Evolutionary conservation across 1,139 yeast species (phyloP), one percentile per base, ranked within the genome.

Genomic region (Lodderomyces jiufengensis): DNA sequence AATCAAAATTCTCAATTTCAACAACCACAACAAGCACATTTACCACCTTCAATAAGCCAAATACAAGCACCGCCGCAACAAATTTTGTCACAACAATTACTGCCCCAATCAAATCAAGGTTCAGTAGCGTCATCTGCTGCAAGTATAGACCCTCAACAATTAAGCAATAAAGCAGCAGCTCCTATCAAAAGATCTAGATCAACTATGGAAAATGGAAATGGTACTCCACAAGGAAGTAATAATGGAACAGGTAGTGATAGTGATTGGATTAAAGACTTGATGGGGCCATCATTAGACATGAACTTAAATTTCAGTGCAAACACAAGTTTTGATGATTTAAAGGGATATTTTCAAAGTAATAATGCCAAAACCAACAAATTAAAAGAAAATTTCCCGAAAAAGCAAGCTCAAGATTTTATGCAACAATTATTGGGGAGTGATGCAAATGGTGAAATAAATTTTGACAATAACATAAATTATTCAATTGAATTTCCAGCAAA

Each of bases 211-310:
- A 39, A 28, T 18, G 24, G 13, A 6, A n/a, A n/a, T 18, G 20
- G 20, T 18, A 9, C 31, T 5, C 24, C 15, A 27, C 37, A 41
- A 26, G 40, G 40, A 3, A 41, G 39, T 44, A 41, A 40, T 35
- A 44, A 27, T 27, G 35, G 38, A 9, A 30, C 38, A 24, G 34
- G 31, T 29, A 40, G 48, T 36, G 58, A 63, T 38, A 71, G 76
- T 44, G 79, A 82, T 54, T 76, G 94, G 95, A 51, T 86, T 35
- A 69, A 76, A 42, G 82, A 80, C 59, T 78, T 81, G 43, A 77
- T 80, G 35, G 74, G 70, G 40, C 71, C 84, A 16, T 80, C 92
- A 27, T 69, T 76, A 52, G 80, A 76, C 46, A 37, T 39, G 24
- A 45, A 38, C 27, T 14, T 44, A 24, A 42, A 45, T 15, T 39